Base-by-base conservation (phyloP, 176 grass and related monocot species). In the Triticum timopheevii region DNA sequence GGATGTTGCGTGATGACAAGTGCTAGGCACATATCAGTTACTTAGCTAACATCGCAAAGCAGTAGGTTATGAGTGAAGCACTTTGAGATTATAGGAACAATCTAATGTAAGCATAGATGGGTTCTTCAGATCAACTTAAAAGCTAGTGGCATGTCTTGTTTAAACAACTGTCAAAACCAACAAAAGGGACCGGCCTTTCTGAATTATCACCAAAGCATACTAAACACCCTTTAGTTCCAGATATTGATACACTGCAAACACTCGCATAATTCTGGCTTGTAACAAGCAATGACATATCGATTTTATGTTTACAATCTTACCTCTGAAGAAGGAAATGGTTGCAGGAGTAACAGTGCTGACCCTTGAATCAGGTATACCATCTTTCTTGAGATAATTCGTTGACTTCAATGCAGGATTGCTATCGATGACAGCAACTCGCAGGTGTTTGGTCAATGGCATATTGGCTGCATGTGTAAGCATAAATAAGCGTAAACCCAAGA, bases 291-390 rank as follows among this genome's bases (percentile, higher is more conserved):
- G 58, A 9, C 47, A 39, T 6, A 68, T 35, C 35, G 2, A 34
- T n/a, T 17, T 68, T 49, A 88, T 38, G 34, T 86, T 69, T 22
- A 40, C 30, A 52, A 70, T 4, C 36, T 25, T 92, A 98, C 96
- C 96, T 92, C 83, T 88, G 54, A 98, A 92, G 79, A 96, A 93
- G 58, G 92, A 89, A 65, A 98, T 98, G 73, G 93, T 98, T 78
- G 90, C 93, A 50, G 93, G 96, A 56, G 96, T 96, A 69, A 98
- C 65, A 58, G 93, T 96, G 85, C 96, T 98, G 76, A 98, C 96
- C 85, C 93, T 98, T 36, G 93, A 93, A 84, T 92, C 92, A 19
- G 93, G 96, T 67, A 85, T 78, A 65, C 73, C 75, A 85, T 86
- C 91, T 89, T 89, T 94, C 66, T 85, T 83, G 9, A 94, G 90